Evolutionary conservation across 129 eudicot species (phyloP).

Genomic region (Flaveria ramosissima): DNA sequence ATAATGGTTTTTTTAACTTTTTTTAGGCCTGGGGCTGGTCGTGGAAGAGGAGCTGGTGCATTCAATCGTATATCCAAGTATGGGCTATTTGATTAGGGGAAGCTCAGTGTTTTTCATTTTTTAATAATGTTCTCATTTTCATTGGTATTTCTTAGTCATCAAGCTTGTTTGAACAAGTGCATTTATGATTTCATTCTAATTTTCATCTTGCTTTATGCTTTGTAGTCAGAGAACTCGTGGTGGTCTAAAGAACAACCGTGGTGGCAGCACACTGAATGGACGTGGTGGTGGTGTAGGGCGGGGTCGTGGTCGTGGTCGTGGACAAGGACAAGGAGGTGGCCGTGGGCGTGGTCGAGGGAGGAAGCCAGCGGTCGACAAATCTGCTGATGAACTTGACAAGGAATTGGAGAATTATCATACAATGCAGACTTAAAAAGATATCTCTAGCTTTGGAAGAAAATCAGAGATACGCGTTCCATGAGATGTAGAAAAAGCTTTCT

Average conservation of each 20-base stretch:
- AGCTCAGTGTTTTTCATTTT: not conserved
- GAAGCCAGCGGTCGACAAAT: constrained; percentile 54
- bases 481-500: constrained; percentile 41
- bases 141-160: no score
- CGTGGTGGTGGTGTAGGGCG: constrained; percentile 44
- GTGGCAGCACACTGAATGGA: constrained; percentile 31
- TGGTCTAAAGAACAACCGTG: constrained; percentile 38
- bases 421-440: constrained; percentile 47
- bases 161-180: not conserved
- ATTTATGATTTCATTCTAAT: not conserved
- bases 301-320: constrained; percentile 57
- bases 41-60: constrained; percentile 51
- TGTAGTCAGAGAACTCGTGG: constrained; percentile 62
- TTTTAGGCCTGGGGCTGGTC: constrained; percentile 65
- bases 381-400: constrained; percentile 92
- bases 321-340: constrained; percentile 45
- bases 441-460: not conserved
- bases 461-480: constrained; percentile 11
- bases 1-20: not conserved
- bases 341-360: constrained; percentile 54
- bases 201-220: not conserved
- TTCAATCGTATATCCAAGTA: constrained; percentile 54
- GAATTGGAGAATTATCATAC: constrained; percentile 89
- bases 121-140: no score
- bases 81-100: constrained; percentile 13